phyloP scores from a whole-genome alignment of 805 yeast species.

The Jamesozyma rosinii region DNA sequence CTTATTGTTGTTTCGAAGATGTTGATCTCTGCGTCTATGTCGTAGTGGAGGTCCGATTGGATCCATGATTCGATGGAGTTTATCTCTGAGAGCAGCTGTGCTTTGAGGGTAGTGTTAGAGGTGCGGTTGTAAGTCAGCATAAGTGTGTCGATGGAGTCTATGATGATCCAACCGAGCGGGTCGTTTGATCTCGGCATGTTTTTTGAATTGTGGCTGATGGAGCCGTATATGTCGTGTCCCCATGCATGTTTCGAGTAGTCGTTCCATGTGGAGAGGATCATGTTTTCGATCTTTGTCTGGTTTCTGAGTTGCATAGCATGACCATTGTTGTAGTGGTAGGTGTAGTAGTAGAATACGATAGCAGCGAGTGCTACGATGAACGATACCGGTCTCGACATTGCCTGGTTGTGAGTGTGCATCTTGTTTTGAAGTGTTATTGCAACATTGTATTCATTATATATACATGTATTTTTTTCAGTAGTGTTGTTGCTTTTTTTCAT shows the following conservation, averaged over 20 bases:
- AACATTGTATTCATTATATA: no score
- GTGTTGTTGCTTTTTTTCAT: no score
- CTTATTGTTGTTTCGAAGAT: constrained; percentile 91
- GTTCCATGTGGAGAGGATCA: constrained; percentile 67
- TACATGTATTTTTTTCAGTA: no score
- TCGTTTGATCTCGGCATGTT: constrained; percentile 58
- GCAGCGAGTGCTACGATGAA: constrained; percentile 7
- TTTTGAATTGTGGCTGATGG: constrained; percentile 50
- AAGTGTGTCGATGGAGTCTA: constrained; percentile 78
- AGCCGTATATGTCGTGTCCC: constrained; percentile 75
- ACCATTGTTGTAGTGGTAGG: neutral
- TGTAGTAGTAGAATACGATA: constrained; percentile 5
- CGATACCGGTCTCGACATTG: neutral
- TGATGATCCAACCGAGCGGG: constrained; percentile 90
- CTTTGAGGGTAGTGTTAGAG: constrained; percentile 3
- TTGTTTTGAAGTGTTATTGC: no score
- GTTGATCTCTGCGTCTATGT: constrained; percentile 65
- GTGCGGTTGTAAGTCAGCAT: constrained; percentile 55
- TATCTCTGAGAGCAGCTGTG: constrained; percentile 44
- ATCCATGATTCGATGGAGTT: constrained; percentile 67
- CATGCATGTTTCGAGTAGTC: constrained; percentile 64
- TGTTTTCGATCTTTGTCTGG: constrained; percentile 44
- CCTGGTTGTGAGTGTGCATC: no score
- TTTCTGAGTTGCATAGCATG: neutral
- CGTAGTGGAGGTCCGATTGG: constrained; percentile 54